Percentiles rank a stretch among this genome's conserved stretches.
phyloP scores from a whole-genome alignment of 495 filamentous ascomycete genomes.

The Chaetomium fimeti region DNA sequence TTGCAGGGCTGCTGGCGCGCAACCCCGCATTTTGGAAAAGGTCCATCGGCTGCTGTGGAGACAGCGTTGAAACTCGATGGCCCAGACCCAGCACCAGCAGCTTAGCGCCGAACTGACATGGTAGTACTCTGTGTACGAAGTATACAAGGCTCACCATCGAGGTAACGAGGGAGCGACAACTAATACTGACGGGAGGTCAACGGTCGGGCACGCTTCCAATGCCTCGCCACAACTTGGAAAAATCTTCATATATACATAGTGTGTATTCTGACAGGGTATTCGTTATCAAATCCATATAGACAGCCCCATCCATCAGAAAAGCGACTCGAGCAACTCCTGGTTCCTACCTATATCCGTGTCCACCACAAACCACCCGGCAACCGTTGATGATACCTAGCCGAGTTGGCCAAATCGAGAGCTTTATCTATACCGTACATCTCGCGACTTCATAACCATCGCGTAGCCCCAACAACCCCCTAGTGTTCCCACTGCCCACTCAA shows the following conservation, averaged over 20 bases:
- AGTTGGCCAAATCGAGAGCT: not conserved
- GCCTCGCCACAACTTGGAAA: no score
- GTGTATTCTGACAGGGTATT: constrained; percentile 1
- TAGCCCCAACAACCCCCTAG: not conserved
- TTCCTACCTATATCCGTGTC: not conserved
- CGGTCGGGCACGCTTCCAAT: no score
- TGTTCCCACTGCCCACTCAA: not conserved
- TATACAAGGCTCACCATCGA: no score
- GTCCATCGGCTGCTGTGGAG: constrained; percentile 2
- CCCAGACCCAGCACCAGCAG: not conserved
- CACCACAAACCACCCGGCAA: not conserved
- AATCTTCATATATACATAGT: not conserved
- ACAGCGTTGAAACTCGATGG: not conserved
- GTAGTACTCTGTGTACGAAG: no score
- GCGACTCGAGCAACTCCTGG: not conserved
- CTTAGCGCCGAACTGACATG: no score
- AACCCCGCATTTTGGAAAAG: constrained; percentile 21
- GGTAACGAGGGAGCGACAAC: no score
- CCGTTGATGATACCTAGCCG: not conserved
- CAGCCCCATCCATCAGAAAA: not conserved
- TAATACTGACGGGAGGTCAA: no score
- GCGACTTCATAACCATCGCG: not conserved
- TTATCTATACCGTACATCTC: constrained; percentile 5
- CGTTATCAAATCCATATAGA: not conserved
- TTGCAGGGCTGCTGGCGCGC: constrained; percentile 19